Conservation (phyloP, 768 basidiomycete species). For the Hortiboletus flavorubellus region DNA sequence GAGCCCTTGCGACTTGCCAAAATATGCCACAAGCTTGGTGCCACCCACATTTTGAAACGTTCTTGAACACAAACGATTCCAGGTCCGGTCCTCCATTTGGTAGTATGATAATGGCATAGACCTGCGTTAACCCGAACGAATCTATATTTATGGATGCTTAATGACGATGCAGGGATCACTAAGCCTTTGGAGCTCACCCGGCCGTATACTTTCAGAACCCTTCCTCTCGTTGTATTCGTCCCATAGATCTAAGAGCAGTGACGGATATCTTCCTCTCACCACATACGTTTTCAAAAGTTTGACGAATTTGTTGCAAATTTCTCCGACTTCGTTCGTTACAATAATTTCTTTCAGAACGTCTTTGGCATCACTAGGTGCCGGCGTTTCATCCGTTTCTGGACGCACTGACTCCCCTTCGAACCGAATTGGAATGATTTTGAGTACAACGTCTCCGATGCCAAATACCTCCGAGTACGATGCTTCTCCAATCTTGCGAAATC, state of each 20-base stretch:
- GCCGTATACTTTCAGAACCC: conserved; percentile 81
- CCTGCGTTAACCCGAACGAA: conserved; percentile 68
- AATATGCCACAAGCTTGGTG: conserved; percentile 83
- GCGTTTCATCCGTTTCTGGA: conserved; percentile 47
- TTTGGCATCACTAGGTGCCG: conserved; percentile 66
- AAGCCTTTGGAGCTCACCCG: conserved; percentile 51
- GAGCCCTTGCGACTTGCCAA: conserved; percentile 81
- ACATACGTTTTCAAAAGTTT: conserved; percentile 79
- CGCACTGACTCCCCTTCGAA: conserved; percentile 38
- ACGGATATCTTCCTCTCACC: conserved; percentile 83
- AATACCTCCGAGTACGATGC: conserved; percentile 98
- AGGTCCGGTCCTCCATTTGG: conserved; percentile 90
- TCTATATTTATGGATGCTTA: conserved; percentile 42
- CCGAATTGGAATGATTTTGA: conserved; percentile 82
- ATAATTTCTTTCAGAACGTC: conserved; percentile 81
- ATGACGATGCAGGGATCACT: not conserved
- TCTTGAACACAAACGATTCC: conserved; percentile 74
- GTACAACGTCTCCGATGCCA: conserved; percentile 82
- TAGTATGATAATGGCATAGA: conserved; percentile 87
- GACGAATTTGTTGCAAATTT: conserved; percentile 74
- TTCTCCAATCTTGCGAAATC: conserved; percentile 88
- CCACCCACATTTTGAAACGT: conserved; percentile 65
- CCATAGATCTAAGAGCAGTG: conserved; percentile 76
- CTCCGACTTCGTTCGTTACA: conserved; percentile 74
- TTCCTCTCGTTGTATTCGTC: conserved; percentile 75